Base-by-base conservation (phyloP, 192 early-diverging fungal species). In the Coemansia sp. region DNA sequence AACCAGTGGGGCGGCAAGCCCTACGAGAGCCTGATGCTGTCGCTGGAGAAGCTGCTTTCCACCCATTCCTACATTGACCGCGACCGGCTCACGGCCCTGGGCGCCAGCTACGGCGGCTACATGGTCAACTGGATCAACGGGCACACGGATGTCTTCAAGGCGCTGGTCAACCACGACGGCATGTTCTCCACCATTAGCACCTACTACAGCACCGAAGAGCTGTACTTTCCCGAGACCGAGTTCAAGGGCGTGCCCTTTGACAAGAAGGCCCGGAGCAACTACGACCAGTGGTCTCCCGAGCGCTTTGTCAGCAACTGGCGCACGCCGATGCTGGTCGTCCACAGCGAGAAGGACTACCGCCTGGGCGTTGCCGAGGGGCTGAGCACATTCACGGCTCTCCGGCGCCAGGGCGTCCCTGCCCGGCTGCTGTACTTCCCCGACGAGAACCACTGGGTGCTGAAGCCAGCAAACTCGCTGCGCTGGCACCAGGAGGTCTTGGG, bases 101-200 rank as follows among this genome's bases (percentile, higher is more conserved):
- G 88, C 14, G 88, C 83, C 6, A 80, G 77, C 16, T 39, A 38
- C 62, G 89, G 89, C 51, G 89, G 86, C 9, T 89, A 81, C 54
- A 87, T 86, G 87, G 78, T 87, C 51, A 91, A 91, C 68, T 91
- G 87, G 87, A 80, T 91, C 51, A 91, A 91, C 58, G 84, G 84
- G 12, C 85, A 91, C 54, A 86, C 81, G 10, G 42, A 74, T 21
- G 65, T 77, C n/a, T 91, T 91, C 70, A 74, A 69, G 38, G 68
- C 65, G 26, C 59, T 87, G 35, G 86, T 89, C 14, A 88, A 83
- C 57, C 89, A 91, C 57, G 89, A 89, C 56, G 89, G 89, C 41
- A 78, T 88, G 47, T 89, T 91, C 56, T 76, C 78, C 11, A 78
- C 82, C 7, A 41, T 78, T 28, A 71, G 76, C 46, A 60, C 71